A percentile compares a stretch with the other conserved stretches of the same genome.
phyloP scores from a whole-genome alignment of 345 rosid genomes.

The Linum usitatissimum region DNA sequence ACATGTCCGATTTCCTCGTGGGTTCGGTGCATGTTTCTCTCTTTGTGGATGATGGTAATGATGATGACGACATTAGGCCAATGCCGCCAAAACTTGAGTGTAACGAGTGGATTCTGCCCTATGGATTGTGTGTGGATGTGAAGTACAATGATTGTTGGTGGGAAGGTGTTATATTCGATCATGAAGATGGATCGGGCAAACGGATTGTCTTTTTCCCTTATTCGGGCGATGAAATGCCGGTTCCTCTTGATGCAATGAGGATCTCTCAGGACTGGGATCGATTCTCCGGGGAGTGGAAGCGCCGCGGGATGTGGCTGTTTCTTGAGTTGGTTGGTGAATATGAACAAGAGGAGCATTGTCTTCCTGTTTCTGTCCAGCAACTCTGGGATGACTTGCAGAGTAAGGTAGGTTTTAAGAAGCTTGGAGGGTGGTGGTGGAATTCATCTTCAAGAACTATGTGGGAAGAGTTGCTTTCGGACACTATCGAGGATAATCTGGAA shows the following conservation, averaged over 20 bases:
- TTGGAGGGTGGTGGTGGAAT: slow-evolving; percentile 59
- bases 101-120: slow-evolving; percentile 20
- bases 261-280: slow-evolving; percentile 67
- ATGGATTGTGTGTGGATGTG: slow-evolving; percentile 64
- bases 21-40: slow-evolving; percentile 36
- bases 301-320: slow-evolving; percentile 61
- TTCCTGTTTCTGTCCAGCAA: slow-evolving; percentile 53
- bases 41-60: slow-evolving; percentile 19
- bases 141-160: slow-evolving; percentile 52
- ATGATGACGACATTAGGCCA: slow-evolving; percentile 48
- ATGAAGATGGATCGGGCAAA: slow-evolving; percentile 28
- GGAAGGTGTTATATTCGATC: slow-evolving; percentile 84
- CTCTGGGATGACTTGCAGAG: slow-evolving; percentile 69
- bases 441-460: slow-evolving; percentile 26
- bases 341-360: slow-evolving; percentile 23
- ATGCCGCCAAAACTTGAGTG: slow-evolving; percentile 34
- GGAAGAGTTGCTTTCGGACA: slow-evolving; percentile 37
- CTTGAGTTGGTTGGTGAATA: slow-evolving; percentile 44
- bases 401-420: slow-evolving; percentile 28
- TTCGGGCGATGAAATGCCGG: slow-evolving; percentile 55
- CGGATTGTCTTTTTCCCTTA: slow-evolving; percentile 74
- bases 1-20: slow-evolving; percentile 26
- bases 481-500: slow-evolving; percentile 35
- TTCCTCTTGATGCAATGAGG: slow-evolving; percentile 29
- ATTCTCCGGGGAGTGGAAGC: slow-evolving; percentile 36